Evolutionary conservation across 2,329 filamentous ascomycete genomes (phyloP), one percentile per base, ranked within the genome.

Genomic region (Blumeriella jaapii): DNA sequence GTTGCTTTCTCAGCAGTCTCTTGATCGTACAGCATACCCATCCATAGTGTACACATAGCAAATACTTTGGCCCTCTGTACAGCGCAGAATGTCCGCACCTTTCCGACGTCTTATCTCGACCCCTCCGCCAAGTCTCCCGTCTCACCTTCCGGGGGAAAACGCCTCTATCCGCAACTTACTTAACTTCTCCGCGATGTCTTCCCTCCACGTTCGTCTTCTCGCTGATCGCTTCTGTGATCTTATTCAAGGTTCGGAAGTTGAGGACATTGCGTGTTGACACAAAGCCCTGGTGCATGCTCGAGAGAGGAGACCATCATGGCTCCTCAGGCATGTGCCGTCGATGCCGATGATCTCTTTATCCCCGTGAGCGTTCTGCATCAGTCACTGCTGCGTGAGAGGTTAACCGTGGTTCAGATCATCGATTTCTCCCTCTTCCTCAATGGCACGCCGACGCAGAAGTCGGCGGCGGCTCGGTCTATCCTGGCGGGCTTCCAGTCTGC

Each of bases 401-500:
- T 46, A 19, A 47, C 17, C 17, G 2, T 7, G 14, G 27, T 34
- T 22, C 38, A 86, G 81, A 68, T 86, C 49, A 82, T 87, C 54
- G 77, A 93, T 65, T 87, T 93, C 56, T 74, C 72, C 9, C 66
- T 66, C 27, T 91, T 87, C 58, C 71, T 83, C 15, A 59, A 67
- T 38, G 80, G 80, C 20, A 66, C 68, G 13, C 61, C 70, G 0
- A 51, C 65, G 7, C 64, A 80, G 47, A 80, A 78, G 48, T 62
- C 68, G 32, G 60, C 68, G 27, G 75, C 82, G 1, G 86, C 85
- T 14, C 60, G 74, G 34, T 73, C 79, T 25, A 77, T 94, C 47
- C 74, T 89, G 9, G 55, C 74, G 34, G 86, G 83, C 26, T 93
- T 95, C 63, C 81, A 86, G 51, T 78, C 71, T 1, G 82, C 86